Evolutionary conservation across 768 basidiomycete species (phyloP), one percentile per base, ranked within the genome.

Genomic region (Neoboletus brunneissimus): DNA sequence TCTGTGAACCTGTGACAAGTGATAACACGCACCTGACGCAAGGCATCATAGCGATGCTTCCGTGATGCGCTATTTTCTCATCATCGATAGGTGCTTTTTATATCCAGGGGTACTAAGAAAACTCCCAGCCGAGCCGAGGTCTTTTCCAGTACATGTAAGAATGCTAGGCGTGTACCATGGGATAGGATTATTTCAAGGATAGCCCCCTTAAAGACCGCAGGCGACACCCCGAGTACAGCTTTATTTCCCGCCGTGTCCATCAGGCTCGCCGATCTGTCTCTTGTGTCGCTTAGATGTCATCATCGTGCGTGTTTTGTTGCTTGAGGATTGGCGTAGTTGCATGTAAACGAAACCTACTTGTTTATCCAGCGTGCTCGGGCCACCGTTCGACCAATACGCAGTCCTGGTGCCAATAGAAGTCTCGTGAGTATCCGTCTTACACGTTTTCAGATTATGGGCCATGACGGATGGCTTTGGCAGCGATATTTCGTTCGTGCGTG

Each of bases 401-500:
- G 25, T 56, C 31, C 27, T 47, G 18, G 58, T 57, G 20, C 27
- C 49, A 48, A 38, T 51, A 35, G 38, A 59, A n/a, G 34, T 59
- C 2, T 56, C 55, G 58, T 59, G 38, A 56, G 58, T 51, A n/a
- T 27, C 22, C 5, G 5, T 13, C 20, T 13, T 29, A 27, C 38
- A 51, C 37, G 7, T 15, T 8, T 32, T 8, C 3, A 13, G 22
- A 29, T n/a, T 12, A 16, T 31, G 22, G 29, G 31, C 16, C 9
- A 8, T 54, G 46, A 50, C 9, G 2, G 20, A 49, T 23, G 32
- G 7, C 16, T 27, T 31, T 3, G 3, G 20, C 45, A 58, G 57
- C 11, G 54, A 58, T 42, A 9, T 47, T 6, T 37, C 57, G 8
- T 56, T 58, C 13, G 57, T 57, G 7, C 25, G 57, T 57, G 40